Conservation (phyloP, 768 basidiomycete species). For the Pleurotus ostreatus region DNA sequence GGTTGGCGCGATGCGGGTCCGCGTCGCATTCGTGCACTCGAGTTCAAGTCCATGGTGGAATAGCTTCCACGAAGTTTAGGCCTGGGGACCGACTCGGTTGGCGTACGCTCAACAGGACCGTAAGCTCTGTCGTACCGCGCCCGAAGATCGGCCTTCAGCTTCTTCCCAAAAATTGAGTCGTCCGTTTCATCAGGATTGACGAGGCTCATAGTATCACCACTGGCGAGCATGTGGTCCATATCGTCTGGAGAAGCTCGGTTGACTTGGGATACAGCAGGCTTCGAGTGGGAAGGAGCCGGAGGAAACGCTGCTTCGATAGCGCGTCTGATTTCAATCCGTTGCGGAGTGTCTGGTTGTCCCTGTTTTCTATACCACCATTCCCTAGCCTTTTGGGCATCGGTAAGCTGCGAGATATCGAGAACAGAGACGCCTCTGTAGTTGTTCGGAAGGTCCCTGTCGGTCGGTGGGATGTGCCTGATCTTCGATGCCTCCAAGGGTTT, state of each 20-base stretch:
- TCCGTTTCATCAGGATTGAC: background rate
- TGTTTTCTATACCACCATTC: background rate
- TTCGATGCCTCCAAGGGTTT: background rate
- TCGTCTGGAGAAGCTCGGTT: no score
- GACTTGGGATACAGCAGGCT: no score
- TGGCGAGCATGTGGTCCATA: background rate
- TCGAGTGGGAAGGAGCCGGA: no score
- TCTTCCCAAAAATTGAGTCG: background rate
- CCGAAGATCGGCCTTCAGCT: background rate
- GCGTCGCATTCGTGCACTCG: background rate
- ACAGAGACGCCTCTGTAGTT: background rate
- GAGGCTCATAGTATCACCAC: background rate
- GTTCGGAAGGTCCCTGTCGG: background rate
- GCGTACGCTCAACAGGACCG: background rate
- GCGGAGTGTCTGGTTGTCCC: background rate
- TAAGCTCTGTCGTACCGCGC: background rate
- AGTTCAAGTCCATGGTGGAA: background rate
- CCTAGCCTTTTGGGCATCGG: background rate
- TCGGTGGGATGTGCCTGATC: background rate
- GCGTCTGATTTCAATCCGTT: background rate
- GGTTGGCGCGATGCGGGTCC: background rate
- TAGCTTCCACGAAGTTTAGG: background rate
- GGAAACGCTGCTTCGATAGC: no score
- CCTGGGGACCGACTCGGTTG: background rate
- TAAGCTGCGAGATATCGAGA: constrained; percentile 1